Percentiles rank a stretch among this genome's conserved stretches.
Evolutionary conservation across 2,329 filamentous ascomycete species (phyloP).

Genomic region (Trichoderma brevicompactum): DNA sequence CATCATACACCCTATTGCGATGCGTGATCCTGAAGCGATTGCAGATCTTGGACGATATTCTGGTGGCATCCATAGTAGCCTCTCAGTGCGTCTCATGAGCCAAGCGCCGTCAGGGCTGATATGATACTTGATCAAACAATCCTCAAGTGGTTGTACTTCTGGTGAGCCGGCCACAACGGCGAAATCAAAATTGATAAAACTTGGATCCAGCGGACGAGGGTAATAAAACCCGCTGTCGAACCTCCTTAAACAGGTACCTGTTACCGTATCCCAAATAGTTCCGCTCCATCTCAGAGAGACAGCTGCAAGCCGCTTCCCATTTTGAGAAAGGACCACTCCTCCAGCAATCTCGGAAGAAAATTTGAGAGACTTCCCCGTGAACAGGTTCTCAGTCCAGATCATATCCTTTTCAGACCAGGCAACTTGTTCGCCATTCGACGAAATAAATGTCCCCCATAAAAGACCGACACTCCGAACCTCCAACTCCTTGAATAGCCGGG

Average conservation of each 20-base stretch:
- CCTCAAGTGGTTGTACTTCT: fast-evolving
- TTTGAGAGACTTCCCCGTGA: background rate
- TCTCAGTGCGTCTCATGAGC: background rate
- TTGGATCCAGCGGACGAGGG: background rate
- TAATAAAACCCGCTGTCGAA: background rate
- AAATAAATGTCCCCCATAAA: background rate
- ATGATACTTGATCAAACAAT: background rate
- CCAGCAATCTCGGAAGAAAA: background rate
- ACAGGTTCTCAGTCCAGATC: background rate
- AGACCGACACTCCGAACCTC: background rate
- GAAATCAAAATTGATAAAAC: background rate
- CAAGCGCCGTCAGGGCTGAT: background rate
- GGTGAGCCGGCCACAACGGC: background rate
- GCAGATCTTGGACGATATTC: background rate
- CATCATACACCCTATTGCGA: background rate
- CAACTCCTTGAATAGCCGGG: background rate
- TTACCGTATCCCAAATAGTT: background rate
- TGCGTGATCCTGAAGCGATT: background rate
- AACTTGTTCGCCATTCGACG: background rate
- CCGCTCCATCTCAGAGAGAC: fast-evolving
- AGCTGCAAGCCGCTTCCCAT: background rate
- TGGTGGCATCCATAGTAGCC: background rate
- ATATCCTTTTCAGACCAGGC: background rate
- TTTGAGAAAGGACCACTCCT: background rate
- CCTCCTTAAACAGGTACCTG: background rate